A percentile compares a stretch with the other conserved stretches of the same genome.
Evolutionary conservation across 305 asterid species (phyloP).

Genomic region (Fraxinus ornus): DNA sequence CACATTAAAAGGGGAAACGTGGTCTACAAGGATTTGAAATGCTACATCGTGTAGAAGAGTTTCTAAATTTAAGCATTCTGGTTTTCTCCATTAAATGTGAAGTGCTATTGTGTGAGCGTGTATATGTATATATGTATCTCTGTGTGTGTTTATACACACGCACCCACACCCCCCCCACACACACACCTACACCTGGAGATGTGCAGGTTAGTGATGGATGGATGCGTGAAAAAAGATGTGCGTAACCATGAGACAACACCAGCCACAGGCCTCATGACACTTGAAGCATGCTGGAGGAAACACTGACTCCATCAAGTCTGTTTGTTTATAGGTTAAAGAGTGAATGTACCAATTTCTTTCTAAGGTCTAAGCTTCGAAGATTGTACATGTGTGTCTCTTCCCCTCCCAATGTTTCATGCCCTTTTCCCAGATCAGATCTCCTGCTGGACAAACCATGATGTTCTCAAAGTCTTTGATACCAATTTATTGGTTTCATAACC

Average conservation of each 20-base stretch:
- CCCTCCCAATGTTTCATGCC: background rate
- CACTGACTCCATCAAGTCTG: background rate
- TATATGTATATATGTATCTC: background rate
- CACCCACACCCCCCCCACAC: background rate
- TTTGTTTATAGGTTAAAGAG: background rate
- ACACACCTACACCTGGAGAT: background rate
- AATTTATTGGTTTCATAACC: background rate
- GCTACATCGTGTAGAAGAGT: background rate
- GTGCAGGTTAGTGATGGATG: background rate
- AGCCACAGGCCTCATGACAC: background rate
- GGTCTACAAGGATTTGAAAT: background rate
- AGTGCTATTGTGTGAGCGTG: background rate
- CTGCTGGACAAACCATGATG: background rate
- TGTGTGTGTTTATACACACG: background rate
- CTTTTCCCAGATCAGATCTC: background rate
- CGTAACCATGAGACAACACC: background rate
- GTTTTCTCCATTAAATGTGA: background rate
- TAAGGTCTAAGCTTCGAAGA: background rate
- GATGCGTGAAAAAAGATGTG: background rate
- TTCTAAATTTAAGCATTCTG: background rate
- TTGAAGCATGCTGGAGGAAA: constrained; percentile 4
- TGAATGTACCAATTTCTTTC: background rate
- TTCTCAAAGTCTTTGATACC: background rate
- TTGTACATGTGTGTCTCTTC: background rate
- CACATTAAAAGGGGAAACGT: background rate